Percentiles rank a stretch among this genome's conserved stretches.
Conservation (phyloP, 2,329 filamentous ascomycete species). For the Ilyonectria sp. region DNA sequence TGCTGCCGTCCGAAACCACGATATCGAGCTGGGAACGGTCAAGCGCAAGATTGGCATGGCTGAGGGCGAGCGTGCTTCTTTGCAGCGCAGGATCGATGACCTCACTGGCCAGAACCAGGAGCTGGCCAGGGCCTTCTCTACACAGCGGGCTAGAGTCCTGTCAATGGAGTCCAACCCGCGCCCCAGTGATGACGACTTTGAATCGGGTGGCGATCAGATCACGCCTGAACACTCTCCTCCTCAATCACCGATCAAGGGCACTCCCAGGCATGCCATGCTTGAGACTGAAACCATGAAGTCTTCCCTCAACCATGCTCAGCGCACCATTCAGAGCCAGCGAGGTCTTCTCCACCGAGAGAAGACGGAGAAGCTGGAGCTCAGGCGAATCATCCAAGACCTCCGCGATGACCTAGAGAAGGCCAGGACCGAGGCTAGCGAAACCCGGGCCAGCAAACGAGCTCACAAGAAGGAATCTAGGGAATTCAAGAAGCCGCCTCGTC, state of each 20-base stretch:
- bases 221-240: conserved; percentile 94
- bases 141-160: conserved; percentile 76
- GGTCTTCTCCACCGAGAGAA: conserved; percentile 97
- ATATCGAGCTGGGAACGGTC: conserved; percentile 87
- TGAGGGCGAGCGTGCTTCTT: conserved; percentile 82
- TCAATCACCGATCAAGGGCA: conserved; percentile 90
- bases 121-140: conserved; percentile 86
- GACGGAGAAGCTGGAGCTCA: conserved; percentile 97
- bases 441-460: conserved; percentile 70
- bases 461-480: conserved; percentile 76
- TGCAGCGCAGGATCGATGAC: conserved; percentile 91
- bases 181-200: conserved; percentile 74
- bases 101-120: conserved; percentile 91
- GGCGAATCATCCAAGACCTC: conserved; percentile 94
- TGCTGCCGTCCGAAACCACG: conserved; percentile 83
- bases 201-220: conserved; percentile 76
- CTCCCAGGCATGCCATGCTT: conserved; percentile 90
- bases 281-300: conserved; percentile 97
- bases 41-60: conserved; percentile 84
- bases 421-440: conserved; percentile 66
- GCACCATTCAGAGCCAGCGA: conserved; percentile 96
- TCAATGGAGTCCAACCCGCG: conserved; percentile 75
- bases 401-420: conserved; percentile 89
- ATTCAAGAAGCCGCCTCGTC: conserved; percentile 84
- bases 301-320: conserved; percentile 92